Percentiles rank a stretch among this genome's conserved stretches.
Evolutionary conservation across 768 basidiomycete species (phyloP).

Genomic region (Hemileccinum impolitum): DNA sequence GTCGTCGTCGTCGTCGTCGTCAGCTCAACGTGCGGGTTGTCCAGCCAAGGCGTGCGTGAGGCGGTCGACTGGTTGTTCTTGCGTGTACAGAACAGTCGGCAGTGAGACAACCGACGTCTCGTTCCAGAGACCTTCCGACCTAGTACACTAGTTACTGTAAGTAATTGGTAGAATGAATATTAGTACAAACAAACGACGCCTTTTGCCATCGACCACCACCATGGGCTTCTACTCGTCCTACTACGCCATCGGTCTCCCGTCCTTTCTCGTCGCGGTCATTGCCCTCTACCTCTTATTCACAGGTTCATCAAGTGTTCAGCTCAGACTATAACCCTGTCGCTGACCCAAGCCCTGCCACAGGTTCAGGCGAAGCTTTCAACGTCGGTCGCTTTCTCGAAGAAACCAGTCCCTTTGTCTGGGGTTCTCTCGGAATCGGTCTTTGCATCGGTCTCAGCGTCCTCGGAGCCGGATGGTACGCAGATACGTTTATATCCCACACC

Average conservation of each 20-base stretch:
- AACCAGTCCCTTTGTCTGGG: conserved; percentile 92
- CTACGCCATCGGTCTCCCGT: conserved; percentile 66
- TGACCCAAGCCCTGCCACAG: conserved; percentile 40
- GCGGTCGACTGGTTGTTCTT: conserved; percentile 95
- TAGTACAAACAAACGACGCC: neutral
- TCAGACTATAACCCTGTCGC: neutral
- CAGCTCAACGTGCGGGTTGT: neutral
- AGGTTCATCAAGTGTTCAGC: conserved; percentile 43
- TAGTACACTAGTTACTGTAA: no score
- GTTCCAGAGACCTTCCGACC: conserved; percentile 20
- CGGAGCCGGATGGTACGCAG: conserved; percentile 88
- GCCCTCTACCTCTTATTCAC: conserved; percentile 90
- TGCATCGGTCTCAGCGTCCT: conserved; percentile 92
- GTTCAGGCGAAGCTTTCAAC: conserved; percentile 89
- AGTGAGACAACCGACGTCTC: conserved; percentile 36
- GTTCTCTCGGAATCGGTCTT: conserved; percentile 82
- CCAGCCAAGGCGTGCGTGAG: conserved; percentile 81
- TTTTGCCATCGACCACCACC: neutral
- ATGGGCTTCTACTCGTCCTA: conserved; percentile 41
- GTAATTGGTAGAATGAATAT: no score
- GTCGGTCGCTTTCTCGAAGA: conserved; percentile 92
- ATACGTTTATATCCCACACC: neutral
- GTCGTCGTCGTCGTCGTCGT: no score
- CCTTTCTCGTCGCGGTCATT: conserved; percentile 59
- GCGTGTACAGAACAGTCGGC: conserved; percentile 85